Base-by-base conservation (phyloP, 768 basidiomycete species). In the Agrocybe chaxingu region DNA sequence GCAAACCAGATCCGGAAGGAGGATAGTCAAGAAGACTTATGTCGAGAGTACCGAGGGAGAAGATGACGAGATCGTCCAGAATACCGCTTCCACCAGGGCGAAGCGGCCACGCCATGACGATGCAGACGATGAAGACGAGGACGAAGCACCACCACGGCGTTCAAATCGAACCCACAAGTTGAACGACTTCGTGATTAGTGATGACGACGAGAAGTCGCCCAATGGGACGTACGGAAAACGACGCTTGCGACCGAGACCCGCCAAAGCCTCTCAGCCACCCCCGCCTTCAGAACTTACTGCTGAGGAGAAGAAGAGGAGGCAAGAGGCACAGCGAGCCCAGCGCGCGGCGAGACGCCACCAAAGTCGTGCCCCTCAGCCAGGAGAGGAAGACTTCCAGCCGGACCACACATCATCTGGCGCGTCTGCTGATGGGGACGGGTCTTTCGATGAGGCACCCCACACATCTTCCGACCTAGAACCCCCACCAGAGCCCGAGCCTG, bases 371-470 rank as follows among this genome's bases (percentile, higher is more conserved):
- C 55, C 57, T 1, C 64, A 66, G 9, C 24, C 24, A 24, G 24
- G 24, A 24, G 76, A 79, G 45, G 76, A 81, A 18, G 73, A 71
- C 32, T 79, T 82, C 47, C 69, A 61, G 31, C 59, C 76, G 44
- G 67, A 66, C 29, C 73, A 76, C 36, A 65, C 76, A 3, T 74
- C 80, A 10, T 76, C 80, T 0, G 70, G 66, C 16, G 75, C 69
- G 3, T 76, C 82, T 31, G 73, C 73, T 11, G 79, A 81, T 42
- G 81, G 76, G 0, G 81, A 84, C 47, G 84, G 77, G 1, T 82
- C 81, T 7, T 58, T 78, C n/a, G 85, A 80, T 42, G 80, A 82
- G 24, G 77, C 71, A 4, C 73, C 69, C 8, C 78, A 65, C 10
- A 73, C 71, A 0, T 76, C 74, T 47, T 74, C 70, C 39, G 78